phyloP scores from a whole-genome alignment of 805 yeast genomes.

The Teunomyces aglyptinius region DNA sequence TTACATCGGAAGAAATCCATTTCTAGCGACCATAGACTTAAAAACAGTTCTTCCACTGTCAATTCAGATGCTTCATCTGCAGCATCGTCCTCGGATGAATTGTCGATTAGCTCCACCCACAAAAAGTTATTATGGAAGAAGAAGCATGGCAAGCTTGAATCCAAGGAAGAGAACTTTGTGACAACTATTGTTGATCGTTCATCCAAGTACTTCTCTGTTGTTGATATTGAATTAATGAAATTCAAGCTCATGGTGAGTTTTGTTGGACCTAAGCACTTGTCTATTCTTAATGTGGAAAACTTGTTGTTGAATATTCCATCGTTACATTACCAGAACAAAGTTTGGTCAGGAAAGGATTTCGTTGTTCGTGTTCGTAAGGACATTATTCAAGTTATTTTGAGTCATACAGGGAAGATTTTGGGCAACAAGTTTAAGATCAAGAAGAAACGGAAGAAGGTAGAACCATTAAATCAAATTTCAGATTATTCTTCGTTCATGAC shows the following conservation, averaged over 20 bases:
- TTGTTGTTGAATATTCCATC: constrained; percentile 66
- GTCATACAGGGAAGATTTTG: constrained; percentile 72
- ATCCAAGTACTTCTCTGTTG: constrained; percentile 39
- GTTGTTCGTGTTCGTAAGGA: constrained; percentile 60
- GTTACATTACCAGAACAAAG: constrained; percentile 54
- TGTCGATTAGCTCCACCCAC: background rate
- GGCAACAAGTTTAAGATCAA: constrained; percentile 64
- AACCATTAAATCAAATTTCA: constrained; percentile 40
- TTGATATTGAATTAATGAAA: constrained; percentile 32
- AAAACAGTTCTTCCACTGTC: background rate
- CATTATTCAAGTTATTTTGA: constrained; percentile 53
- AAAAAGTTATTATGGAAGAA: constrained; percentile 2
- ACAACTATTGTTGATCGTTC: constrained; percentile 43
- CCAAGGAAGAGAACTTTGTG: constrained; percentile 32
- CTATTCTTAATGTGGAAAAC: constrained; percentile 74
- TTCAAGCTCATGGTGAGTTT: constrained; percentile 62
- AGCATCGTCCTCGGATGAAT: background rate
- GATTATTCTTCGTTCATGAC: constrained; percentile 38
- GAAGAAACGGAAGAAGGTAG: constrained; percentile 24
- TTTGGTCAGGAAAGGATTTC: constrained; percentile 74
- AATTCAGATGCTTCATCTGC: constrained; percentile 2
- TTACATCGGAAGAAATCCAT: constrained; percentile 1
- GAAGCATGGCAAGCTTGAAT: constrained; percentile 3
- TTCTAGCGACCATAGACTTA: background rate
- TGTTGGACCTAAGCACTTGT: constrained; percentile 67